Conservation (phyloP, 768 basidiomycete genomes). For the Collybia mongolica region DNA sequence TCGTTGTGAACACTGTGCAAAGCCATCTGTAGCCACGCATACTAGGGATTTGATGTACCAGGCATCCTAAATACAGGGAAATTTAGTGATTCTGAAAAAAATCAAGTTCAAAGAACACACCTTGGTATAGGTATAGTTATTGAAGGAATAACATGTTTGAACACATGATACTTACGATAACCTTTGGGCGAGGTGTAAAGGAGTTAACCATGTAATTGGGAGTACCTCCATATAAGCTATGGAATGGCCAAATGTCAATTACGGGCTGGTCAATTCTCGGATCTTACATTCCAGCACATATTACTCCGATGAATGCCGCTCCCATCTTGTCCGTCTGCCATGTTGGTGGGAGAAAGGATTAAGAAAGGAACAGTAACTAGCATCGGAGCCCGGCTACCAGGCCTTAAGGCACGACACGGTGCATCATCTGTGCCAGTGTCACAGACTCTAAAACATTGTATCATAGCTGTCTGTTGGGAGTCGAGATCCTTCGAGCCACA, state of each 20-base stretch:
- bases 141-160: constrained; percentile 56
- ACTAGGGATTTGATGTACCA: constrained; percentile 55
- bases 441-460: too few species aligned
- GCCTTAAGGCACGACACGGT: too few species aligned
- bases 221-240: constrained; percentile 52
- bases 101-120: constrained; percentile 17
- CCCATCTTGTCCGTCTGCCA: constrained; percentile 40
- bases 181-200: neutral
- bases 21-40: constrained; percentile 8
- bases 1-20: neutral
- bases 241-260: neutral
- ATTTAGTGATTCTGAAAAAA: too few species aligned
- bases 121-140: constrained; percentile 40
- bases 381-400: too few species aligned
- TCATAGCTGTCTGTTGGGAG: too few species aligned
- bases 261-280: neutral
- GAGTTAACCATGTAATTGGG: constrained; percentile 2
- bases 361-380: too few species aligned
- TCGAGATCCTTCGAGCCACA: too few species aligned
- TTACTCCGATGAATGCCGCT: constrained; percentile 48
- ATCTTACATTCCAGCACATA: constrained; percentile 45
- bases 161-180: constrained; percentile 46
- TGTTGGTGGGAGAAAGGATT: constrained; percentile 1
- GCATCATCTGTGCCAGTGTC: too few species aligned
- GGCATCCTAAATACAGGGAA: constrained; percentile 34